A percentile compares a stretch with the other conserved stretches of the same genome.
These are phyloP conservation scores for Sugiyamaella castrensis DNA, from an alignment of 1,139 yeast genomes.

Conservation along the genomic window DNA sequence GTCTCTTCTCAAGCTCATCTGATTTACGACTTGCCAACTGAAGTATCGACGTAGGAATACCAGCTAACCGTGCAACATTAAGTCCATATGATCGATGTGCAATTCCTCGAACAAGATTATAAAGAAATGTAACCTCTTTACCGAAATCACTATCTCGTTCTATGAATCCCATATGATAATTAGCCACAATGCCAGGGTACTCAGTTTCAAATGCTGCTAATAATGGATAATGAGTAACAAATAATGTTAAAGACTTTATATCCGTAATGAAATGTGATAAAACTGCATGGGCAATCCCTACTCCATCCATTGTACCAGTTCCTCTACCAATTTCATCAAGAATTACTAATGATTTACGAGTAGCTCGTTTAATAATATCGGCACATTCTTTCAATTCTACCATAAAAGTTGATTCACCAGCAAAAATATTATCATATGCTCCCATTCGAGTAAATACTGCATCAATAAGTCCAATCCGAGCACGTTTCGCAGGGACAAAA, in stretches of 20 bases:
- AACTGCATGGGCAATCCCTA: constrained; percentile 78
- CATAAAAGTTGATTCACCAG: constrained; percentile 74
- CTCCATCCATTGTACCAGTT: constrained; percentile 88
- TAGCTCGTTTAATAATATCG: constrained; percentile 50
- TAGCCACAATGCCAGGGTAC: constrained; percentile 46
- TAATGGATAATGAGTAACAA: constrained; percentile 87
- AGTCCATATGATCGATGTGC: constrained; percentile 39
- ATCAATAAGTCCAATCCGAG: constrained; percentile 57
- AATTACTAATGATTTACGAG: constrained; percentile 53
- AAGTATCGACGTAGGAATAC: constrained; percentile 32
- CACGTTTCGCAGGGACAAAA: constrained; percentile 66
- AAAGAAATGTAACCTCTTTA: constrained; percentile 31
- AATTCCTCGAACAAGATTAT: constrained; percentile 35
- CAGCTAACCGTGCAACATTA: constrained; percentile 40
- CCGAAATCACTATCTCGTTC: constrained; percentile 37
- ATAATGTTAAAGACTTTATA: constrained; percentile 57
- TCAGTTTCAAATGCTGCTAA: constrained; percentile 52
- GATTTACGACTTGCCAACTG: constrained; percentile 29
- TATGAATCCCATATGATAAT: constrained; percentile 74
- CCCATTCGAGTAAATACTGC: constrained; percentile 59
- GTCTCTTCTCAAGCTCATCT: constrained; percentile 21
- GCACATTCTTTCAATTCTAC: constrained; percentile 68
- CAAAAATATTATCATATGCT: constrained; percentile 64
- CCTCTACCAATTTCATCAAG: constrained; percentile 69
- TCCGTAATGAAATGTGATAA: constrained; percentile 56